A percentile compares a stretch with the other conserved stretches of the same genome.
phyloP scores from a whole-genome alignment of 164 flowering plant species.

The Akebia trifoliata region DNA sequence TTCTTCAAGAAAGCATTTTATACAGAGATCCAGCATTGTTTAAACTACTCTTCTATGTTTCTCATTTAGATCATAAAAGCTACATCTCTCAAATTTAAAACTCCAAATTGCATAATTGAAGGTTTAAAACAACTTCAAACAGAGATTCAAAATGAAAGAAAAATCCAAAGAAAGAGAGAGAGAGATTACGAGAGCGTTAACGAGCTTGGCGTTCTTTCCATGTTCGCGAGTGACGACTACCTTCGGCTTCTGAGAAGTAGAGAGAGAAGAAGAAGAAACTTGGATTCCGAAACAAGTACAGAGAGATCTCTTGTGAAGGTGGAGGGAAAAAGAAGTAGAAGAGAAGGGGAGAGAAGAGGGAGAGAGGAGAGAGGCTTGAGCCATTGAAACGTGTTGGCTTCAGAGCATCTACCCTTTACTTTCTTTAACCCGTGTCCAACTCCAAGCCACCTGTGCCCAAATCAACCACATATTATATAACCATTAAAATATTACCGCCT shows the following conservation, averaged over 20 bases:
- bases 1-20: not conserved
- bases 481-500: too few relatives aligned
- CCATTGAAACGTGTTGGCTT: constrained; percentile 36
- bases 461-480: not conserved
- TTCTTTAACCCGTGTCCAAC: not conserved
- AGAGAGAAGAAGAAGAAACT: constrained; percentile 23
- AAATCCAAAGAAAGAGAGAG: not conserved
- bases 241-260: constrained; percentile 25
- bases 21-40: not conserved
- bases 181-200: constrained; percentile 55
- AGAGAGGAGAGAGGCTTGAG: constrained; percentile 25
- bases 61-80: not conserved
- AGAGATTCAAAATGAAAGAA: not conserved
- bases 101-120: not conserved
- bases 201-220: constrained; percentile 87
- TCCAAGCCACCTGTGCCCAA: constrained; percentile 5
- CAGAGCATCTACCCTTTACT: constrained; percentile 5
- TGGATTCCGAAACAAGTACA: constrained; percentile 14
- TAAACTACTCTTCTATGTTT: not conserved
- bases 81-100: not conserved
- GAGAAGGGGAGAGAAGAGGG: constrained; percentile 8
- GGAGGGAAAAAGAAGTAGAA: constrained; percentile 15
- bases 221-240: constrained; percentile 92
- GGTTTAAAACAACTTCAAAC: not conserved
- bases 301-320: constrained; percentile 8